A percentile compares a stretch with the other conserved stretches of the same genome.
These are phyloP conservation scores for Vigna hirtella DNA, from an alignment of 306 rosid species.

Conservation along the genomic window DNA sequence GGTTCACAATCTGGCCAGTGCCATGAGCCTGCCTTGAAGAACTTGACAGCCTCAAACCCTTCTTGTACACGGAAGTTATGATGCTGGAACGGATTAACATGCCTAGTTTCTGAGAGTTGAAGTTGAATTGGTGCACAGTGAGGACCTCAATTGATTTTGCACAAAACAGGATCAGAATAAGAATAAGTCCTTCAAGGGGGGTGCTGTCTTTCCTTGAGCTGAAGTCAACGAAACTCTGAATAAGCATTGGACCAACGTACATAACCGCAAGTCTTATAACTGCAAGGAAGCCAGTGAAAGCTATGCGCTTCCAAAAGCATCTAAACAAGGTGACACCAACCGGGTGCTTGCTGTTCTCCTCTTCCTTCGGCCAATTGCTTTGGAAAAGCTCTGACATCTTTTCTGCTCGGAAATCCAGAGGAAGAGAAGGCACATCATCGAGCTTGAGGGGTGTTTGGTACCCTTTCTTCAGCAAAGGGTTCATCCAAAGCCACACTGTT, in stretches of 20 bases:
- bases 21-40: conserved; percentile 84
- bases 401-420: conserved; percentile 43
- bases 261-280: conserved; percentile 58
- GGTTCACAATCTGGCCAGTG: conserved; percentile 83
- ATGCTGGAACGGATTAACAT: conserved; percentile 80
- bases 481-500: conserved; percentile 54
- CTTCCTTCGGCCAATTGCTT: conserved; percentile 74
- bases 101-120: conserved; percentile 74
- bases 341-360: conserved; percentile 68
- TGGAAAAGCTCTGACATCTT: conserved; percentile 64
- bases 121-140: conserved; percentile 74
- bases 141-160: conserved; percentile 77
- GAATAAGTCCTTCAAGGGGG: conserved; percentile 64
- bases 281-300: conserved; percentile 75
- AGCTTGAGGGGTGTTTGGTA: conserved; percentile 49
- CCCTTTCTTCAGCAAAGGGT: conserved; percentile 51
- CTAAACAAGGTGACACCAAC: conserved; percentile 70
- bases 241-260: conserved; percentile 79
- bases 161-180: conserved; percentile 59
- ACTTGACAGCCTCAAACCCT: conserved; percentile 73
- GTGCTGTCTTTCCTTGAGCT: conserved; percentile 64
- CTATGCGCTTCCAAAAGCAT: conserved; percentile 75
- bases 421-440: conserved; percentile 56
- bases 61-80: conserved; percentile 72
- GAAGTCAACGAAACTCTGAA: conserved; percentile 71